Percentiles rank a stretch among this genome's conserved stretches.
Evolutionary conservation across 495 filamentous ascomycete genomes (phyloP).

Genomic region (Penicillium steckii): DNA sequence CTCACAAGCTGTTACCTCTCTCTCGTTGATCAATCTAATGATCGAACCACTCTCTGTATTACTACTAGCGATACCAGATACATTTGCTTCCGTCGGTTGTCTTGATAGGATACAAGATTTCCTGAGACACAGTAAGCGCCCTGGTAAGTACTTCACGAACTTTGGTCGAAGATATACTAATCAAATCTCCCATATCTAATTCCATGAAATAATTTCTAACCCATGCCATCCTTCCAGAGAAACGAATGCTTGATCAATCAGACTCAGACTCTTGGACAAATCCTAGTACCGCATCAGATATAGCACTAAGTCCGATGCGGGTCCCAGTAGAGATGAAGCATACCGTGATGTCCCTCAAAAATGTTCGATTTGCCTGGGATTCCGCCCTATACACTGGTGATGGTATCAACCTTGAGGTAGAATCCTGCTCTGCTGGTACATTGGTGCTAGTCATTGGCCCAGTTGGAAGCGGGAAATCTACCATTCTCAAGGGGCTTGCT

Average conservation of each 20-base stretch:
- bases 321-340: neutral
- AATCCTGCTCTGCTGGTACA: conserved; percentile 1
- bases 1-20: conserved; percentile 15
- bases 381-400: neutral
- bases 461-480: conserved; percentile 43
- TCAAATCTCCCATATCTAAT: neutral
- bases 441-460: conserved; percentile 36
- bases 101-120: conserved; percentile 20
- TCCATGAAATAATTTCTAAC: neutral
- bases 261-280: neutral
- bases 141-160: conserved; percentile 2
- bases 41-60: conserved; percentile 14
- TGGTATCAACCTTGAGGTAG: conserved; percentile 9
- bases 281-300: neutral
- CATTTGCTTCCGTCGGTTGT: conserved; percentile 22
- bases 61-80: conserved; percentile 17
- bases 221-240: too few relatives aligned
- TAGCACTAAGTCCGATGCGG: neutral
- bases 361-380: conserved; percentile 23
- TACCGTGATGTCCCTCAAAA: conserved; percentile 9
- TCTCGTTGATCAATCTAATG: conserved; percentile 19
- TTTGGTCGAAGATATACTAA: too few relatives aligned
- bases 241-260: conserved; percentile 3
- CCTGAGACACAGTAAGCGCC: conserved; percentile 6
- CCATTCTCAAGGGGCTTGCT: conserved; percentile 31